These are phyloP conservation scores for Triglochin maritima DNA, from an alignment of 106 monocot species.

Conservation along the genomic window DNA sequence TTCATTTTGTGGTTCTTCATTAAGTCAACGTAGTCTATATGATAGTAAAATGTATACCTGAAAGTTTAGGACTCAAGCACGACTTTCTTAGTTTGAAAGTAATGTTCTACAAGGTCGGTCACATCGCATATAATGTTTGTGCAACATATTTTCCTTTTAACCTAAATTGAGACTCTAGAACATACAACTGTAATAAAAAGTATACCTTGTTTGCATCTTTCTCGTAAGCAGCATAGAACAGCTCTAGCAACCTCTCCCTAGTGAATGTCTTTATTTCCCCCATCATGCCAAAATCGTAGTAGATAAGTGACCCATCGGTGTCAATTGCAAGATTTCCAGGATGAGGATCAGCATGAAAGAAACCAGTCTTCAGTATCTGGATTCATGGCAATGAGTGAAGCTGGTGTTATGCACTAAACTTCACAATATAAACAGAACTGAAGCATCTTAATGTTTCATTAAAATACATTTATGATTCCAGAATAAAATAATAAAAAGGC, in stretches of 20 bases:
- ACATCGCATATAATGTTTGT: no score
- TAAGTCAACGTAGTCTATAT: no score
- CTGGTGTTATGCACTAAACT: background rate
- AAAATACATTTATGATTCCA: no score
- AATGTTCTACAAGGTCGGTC: no score
- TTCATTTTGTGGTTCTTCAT: no score
- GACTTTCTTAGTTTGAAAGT: no score
- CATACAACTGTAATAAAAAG: background rate
- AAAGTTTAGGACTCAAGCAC: no score
- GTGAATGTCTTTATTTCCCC: constrained; percentile 98
- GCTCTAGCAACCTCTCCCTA: constrained; percentile 65
- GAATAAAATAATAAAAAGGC: no score
- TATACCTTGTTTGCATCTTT: constrained; percentile 92
- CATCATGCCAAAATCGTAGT: constrained; percentile 99
- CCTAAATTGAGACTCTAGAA: no score
- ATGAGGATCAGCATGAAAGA: constrained; percentile 99
- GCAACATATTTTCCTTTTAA: no score
- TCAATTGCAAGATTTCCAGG: constrained; percentile 98
- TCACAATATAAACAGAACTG: background rate
- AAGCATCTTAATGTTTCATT: no score
- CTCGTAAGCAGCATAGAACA: constrained; percentile 92
- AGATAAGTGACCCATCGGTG: constrained; percentile 81
- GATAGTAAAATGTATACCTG: no score
- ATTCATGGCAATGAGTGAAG: background rate
- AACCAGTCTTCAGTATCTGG: constrained; percentile 93